These are phyloP conservation scores for Penicillium olsonii DNA, from an alignment of 2,329 filamentous ascomycete species.

Conservation along the genomic window DNA sequence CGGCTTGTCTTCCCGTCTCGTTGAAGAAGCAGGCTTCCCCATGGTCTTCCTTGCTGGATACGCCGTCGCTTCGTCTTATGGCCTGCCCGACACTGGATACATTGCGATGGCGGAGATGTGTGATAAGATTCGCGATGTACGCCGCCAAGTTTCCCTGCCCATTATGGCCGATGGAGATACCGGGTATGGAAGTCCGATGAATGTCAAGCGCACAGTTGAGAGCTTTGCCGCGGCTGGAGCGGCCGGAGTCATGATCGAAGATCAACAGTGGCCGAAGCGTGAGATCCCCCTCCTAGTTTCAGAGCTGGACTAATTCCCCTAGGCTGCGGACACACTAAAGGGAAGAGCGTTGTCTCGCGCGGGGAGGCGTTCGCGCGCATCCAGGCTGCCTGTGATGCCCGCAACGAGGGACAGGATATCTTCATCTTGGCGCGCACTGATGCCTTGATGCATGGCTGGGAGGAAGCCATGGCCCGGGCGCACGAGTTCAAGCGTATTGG, in stretches of 20 bases:
- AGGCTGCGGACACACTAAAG: constrained; percentile 51
- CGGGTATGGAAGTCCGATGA: constrained; percentile 52
- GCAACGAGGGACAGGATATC: constrained; percentile 49
- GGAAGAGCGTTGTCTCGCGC: constrained; percentile 49
- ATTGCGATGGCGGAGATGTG: constrained; percentile 52
- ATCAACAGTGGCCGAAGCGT: constrained; percentile 54
- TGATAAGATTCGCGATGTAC: constrained; percentile 47
- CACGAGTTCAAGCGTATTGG: constrained; percentile 47
- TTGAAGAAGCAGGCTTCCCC: constrained; percentile 51
- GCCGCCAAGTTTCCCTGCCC: constrained; percentile 41
- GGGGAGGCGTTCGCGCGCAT: constrained; percentile 50
- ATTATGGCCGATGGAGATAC: constrained; percentile 52
- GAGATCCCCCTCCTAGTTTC: constrained; percentile 6
- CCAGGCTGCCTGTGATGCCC: constrained; percentile 50
- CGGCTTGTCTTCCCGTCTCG: constrained; percentile 46
- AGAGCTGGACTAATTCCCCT: neutral
- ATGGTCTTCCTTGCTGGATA: constrained; percentile 50
- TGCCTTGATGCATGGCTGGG: constrained; percentile 40
- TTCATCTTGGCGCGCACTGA: constrained; percentile 51
- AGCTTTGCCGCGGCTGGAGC: constrained; percentile 45
- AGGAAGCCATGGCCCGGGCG: constrained; percentile 48
- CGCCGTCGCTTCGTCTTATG: constrained; percentile 43
- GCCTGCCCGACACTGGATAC: constrained; percentile 52
- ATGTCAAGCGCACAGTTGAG: constrained; percentile 49
- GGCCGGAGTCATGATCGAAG: constrained; percentile 48